A percentile compares a stretch with the other conserved stretches of the same genome.
Conservation (phyloP, 2,329 filamentous ascomycete genomes). For the Ascochyta koolunga region DNA sequence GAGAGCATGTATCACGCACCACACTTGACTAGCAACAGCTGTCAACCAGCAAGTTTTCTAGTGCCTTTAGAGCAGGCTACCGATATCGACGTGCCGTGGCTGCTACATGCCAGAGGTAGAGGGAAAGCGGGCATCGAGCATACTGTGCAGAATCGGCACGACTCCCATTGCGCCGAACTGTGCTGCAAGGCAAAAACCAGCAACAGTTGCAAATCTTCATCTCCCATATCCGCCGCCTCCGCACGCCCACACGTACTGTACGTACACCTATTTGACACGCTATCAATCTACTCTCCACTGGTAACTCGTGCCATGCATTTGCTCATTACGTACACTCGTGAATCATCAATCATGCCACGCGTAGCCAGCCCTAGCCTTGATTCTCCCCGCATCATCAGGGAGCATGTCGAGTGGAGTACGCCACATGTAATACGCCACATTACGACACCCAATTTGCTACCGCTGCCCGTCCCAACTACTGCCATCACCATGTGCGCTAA, state of each 20-base stretch:
- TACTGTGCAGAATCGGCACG: no score
- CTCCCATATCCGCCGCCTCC: neutral
- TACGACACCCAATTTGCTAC: neutral
- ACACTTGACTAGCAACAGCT: no score
- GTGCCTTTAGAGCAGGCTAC: neutral
- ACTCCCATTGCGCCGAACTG: conserved; percentile 6
- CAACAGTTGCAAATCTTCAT: conserved; percentile 12
- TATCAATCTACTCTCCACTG: neutral
- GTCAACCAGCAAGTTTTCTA: no score
- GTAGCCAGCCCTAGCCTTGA: neutral
- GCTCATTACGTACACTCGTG: neutral
- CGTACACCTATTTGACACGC: neutral
- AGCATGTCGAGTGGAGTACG: neutral
- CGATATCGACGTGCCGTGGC: neutral
- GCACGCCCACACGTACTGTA: neutral
- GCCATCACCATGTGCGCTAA: neutral
- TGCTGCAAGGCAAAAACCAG: neutral
- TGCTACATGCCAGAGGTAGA: no score
- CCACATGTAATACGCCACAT: neutral
- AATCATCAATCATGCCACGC: neutral
- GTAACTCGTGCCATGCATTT: neutral
- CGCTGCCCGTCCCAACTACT: no score
- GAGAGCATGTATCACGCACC: no score
- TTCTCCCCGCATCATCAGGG: conserved; percentile 1
- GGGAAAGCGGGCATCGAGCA: no score